Conservation (phyloP, 2,329 filamentous ascomycete genomes). For the Alternaria infectoria region DNA sequence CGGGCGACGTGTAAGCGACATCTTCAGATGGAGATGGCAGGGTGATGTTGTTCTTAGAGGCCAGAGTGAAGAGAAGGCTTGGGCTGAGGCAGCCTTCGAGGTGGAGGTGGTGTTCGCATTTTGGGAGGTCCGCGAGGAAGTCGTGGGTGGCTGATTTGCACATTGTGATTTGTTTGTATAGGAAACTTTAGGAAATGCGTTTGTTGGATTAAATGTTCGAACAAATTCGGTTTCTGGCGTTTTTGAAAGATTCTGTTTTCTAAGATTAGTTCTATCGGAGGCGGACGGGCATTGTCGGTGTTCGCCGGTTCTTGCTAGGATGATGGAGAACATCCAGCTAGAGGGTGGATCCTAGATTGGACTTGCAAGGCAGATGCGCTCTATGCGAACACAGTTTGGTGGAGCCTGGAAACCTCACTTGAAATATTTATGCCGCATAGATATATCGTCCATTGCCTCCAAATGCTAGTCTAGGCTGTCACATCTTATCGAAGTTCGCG, state of each 20-base stretch:
- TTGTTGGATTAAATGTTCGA: background rate
- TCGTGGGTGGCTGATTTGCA: conserved; percentile 26
- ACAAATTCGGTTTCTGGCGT: background rate
- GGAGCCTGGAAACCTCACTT: background rate
- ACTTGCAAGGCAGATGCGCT: background rate
- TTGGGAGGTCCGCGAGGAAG: conserved; percentile 62
- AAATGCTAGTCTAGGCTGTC: background rate
- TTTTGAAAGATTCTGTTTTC: background rate
- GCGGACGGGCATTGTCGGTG: background rate
- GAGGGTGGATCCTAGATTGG: background rate
- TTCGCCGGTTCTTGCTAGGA: conserved; percentile 2
- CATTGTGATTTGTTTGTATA: conserved; percentile 13
- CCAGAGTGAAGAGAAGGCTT: conserved; percentile 71
- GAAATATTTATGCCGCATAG: background rate
- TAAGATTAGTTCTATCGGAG: background rate
- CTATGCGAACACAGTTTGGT: background rate
- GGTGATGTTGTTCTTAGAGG: conserved; percentile 68
- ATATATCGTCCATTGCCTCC: background rate
- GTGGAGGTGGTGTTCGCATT: conserved; percentile 84
- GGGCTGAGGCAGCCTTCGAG: conserved; percentile 78
- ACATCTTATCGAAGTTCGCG: background rate
- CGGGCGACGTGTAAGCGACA: conserved; percentile 66
- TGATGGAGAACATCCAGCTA: background rate
- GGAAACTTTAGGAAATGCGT: background rate
- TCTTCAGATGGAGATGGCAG: conserved; percentile 61